Evolutionary conservation across 495 filamentous ascomycete genomes (phyloP), one percentile per base, ranked within the genome.

Genomic region (Trichoderma reesei): DNA sequence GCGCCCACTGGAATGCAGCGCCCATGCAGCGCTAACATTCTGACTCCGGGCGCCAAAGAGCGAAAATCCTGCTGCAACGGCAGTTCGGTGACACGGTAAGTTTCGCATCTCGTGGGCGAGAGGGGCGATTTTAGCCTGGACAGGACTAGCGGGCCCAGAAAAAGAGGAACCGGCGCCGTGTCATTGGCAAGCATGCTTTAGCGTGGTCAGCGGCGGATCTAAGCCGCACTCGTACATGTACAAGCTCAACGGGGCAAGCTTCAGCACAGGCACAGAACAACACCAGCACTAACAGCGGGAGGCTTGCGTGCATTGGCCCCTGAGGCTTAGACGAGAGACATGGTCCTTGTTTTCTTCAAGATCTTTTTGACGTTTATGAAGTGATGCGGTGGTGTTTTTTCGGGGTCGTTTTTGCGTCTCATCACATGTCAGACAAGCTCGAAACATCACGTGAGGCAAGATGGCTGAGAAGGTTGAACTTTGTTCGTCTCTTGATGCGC

Each of bases 11-110:
- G 20, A 18, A 16, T 48, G 44, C n/a, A 48, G 44, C 42, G 42
- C 11, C 18, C 42, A 33, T 31, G 20, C 48, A 56, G 48, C 51
- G 51, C 51, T 56, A 56, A 14, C 16, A n/a, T 10, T 10, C 20
- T 33, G 51, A 56, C 33, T 11, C 51, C 51, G 51, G 38, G 51
- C 51, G 51, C 51, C 51, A 31, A 56, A 56, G 11, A 39, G 11
- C 6, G 11, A 39, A 39, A 56, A 56, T 13, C 51, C 51, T 56
- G 51, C 8, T 31, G 51, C 26, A 9, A 56, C 51, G 31, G 44
- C 44, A 48, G 20, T 48, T 48, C 51, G 18, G 51, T 56, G 44
- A 56, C 51, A 33, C 51, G 26, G 51, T 33, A 56, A 26, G 51
- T 56, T 56, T 56, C 51, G 51, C 13, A n/a, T 56, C 51, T 33